Conservation (phyloP, 805 yeast genomes). For the Cyberlindnera mississippiensis region DNA sequence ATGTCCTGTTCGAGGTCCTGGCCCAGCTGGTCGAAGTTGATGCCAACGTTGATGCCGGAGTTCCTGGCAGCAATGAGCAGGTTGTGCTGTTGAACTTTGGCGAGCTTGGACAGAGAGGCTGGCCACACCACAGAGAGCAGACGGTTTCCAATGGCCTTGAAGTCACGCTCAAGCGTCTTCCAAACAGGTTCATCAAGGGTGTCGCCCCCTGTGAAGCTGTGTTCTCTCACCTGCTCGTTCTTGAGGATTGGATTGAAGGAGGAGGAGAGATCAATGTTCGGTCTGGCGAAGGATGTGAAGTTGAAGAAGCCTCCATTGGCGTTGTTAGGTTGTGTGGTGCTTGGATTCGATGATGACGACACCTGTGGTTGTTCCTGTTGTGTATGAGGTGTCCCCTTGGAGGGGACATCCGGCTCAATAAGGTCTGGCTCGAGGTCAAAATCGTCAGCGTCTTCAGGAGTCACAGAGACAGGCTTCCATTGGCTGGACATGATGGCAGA, state of each 20-base stretch:
- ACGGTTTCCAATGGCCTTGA: constrained; percentile 40
- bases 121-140: constrained; percentile 43
- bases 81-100: constrained; percentile 30
- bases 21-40: constrained; percentile 28
- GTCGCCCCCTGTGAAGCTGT: constrained; percentile 54
- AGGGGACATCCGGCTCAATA: constrained; percentile 25
- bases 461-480: constrained; percentile 28
- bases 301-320: constrained; percentile 24
- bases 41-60: constrained; percentile 29
- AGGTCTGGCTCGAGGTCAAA: constrained; percentile 28
- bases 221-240: constrained; percentile 28
- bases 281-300: constrained; percentile 27
- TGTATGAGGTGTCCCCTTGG: neutral
- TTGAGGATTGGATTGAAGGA: constrained; percentile 30
- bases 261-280: constrained; percentile 30
- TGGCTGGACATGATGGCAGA: constrained; percentile 14
- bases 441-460: constrained; percentile 27
- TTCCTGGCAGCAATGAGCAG: constrained; percentile 27
- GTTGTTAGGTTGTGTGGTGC: constrained; percentile 1
- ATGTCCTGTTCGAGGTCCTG: constrained; percentile 28
- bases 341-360: neutral
- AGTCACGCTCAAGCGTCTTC: constrained; percentile 47
- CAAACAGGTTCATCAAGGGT: constrained; percentile 69
- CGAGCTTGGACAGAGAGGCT: constrained; percentile 28
- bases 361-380: neutral